Evolutionary conservation across 78 protist species (phyloP), one percentile per base, ranked within the genome.

Genomic region (Dictyostelium firmibasis): DNA sequence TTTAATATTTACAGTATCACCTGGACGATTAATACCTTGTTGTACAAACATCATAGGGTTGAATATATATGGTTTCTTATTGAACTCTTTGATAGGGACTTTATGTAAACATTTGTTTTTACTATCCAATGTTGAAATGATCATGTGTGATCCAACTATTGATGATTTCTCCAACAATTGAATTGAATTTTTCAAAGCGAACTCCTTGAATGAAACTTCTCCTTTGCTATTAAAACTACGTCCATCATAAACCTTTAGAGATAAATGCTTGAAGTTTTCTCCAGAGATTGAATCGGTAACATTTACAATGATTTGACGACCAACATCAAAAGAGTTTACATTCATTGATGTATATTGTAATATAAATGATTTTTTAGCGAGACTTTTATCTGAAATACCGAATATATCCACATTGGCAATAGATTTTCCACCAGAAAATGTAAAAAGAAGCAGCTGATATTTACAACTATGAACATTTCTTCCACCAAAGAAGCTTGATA

Each of bases 401-500:
- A 23, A 23, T 6, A 60, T 23, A 4, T 11, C 33, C n/a, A n/a
- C n/a, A n/a, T n/a, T n/a, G n/a, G n/a, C n/a, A n/a, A n/a, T n/a
- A 9, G 8, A 62, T 62, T n/a, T 62, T 27, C 8, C 38, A 67
- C 9, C 25, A 5, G 27, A 70, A 74, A 53, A 16, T 67, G 36
- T 33, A 53, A 85, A 75, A 23, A 85, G 33, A 13, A 85, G 60
- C 8, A 60, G 35, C 36, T 36, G 62, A 18, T 41, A 1, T 11
- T 75, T 77, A 33, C 76, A 83, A 31, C 18, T 9, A 3, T 33
- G 11, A 25, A 62, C 47, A 41, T 81, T 86, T 16, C 70, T 35
- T 5, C 81, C 85, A 7, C 93, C 93, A 87, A 87, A 87, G 44
- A 78, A 87, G 1, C 41, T 38, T 20, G 86, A 9, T 36, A 87